Percentiles rank a stretch among this genome's conserved stretches.
phyloP scores from a whole-genome alignment of 2,329 filamentous ascomycete species.

The Penicillium sp. region DNA sequence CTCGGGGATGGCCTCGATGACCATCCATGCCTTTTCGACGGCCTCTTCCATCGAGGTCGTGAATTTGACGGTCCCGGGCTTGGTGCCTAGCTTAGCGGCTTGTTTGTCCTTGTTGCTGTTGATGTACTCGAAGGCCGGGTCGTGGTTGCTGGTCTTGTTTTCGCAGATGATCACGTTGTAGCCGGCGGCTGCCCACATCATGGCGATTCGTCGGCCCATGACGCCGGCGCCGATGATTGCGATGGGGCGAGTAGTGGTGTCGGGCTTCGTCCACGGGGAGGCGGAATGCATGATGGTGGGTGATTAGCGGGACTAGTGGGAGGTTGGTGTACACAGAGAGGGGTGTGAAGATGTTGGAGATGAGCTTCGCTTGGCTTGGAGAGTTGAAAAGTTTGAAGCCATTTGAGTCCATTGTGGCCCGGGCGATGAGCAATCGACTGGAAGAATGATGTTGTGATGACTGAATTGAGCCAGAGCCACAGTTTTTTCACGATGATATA shows the following conservation, averaged over 20 bases:
- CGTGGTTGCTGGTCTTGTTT: conserved; percentile 8
- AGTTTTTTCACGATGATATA: conserved; percentile 12
- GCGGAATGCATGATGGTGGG: conserved; percentile 18
- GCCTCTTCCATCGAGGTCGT: conserved; percentile 17
- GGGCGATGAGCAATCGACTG: background rate
- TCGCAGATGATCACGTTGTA: conserved; percentile 22
- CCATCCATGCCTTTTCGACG: conserved; percentile 20
- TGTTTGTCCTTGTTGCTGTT: conserved; percentile 15
- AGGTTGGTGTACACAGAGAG: background rate
- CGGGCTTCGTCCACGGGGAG: conserved; percentile 21
- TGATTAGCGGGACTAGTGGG: background rate
- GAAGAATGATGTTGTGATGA: conserved; percentile 11
- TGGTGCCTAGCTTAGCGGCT: conserved; percentile 19
- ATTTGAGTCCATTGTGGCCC: background rate
- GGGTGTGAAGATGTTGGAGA: background rate
- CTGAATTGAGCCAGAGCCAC: background rate
- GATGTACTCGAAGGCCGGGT: conserved; percentile 18
- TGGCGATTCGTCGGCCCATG: conserved; percentile 25
- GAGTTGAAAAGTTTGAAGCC: background rate
- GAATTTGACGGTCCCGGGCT: conserved; percentile 6
- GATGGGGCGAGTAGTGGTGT: conserved; percentile 25
- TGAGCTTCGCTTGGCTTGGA: background rate
- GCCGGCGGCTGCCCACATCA: conserved; percentile 25
- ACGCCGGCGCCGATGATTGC: conserved; percentile 25
- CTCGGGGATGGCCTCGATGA: conserved; percentile 21